Base-by-base conservation (phyloP, 2,329 filamentous ascomycete genomes). In the Aspergillus eucalypticola region DNA sequence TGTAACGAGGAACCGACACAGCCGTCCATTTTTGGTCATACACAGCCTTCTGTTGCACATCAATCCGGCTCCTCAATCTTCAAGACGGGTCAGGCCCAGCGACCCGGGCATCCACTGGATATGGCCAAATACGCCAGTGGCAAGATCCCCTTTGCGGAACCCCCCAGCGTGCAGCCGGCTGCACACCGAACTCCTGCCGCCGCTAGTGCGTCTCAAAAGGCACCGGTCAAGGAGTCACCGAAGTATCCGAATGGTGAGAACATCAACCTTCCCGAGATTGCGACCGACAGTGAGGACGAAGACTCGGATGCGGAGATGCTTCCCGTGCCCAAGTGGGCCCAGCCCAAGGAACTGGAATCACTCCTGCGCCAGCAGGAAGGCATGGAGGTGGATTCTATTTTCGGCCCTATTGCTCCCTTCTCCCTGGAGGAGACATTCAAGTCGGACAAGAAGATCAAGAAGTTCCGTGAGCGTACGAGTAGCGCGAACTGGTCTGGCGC, bases 381-480 rank as follows among this genome's bases (percentile, higher is more conserved):
- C 8, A 84, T 74, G 65, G 76, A 76, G 56, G 73, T 95, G 67
- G 92, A 99, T 69, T 91, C 92, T 0, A 90, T 99, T 56, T 99
- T 99, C 71, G 95, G 95, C 0, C 90, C 91, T 0, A 92, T 96
- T 23, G 88, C 86, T 10, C 91, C 92, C 11, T 82, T 99, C 65
- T 91, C 92, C 71, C 95, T 99, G 89, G 96, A 99, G 71, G 93
- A 98, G 73, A 92, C 97, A 32, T 99, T 99, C 78, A 90, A 85
- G 76, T 91, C 92, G 75, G 93, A 90, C 76, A 92, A 92, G 75
- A 92, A 94, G 65, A 87, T 90, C 75, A 90, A 91, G 81, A 91
- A 92, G 72, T 98, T 97, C 83, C 87, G 96, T 17, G 88, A 91
- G 54, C 86, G 95, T 58, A 97, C 94, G 5, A 96, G 91, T 68